Base-by-base conservation (phyloP, 352 stramenopile genomes). In the Phytophthora lateralis region DNA sequence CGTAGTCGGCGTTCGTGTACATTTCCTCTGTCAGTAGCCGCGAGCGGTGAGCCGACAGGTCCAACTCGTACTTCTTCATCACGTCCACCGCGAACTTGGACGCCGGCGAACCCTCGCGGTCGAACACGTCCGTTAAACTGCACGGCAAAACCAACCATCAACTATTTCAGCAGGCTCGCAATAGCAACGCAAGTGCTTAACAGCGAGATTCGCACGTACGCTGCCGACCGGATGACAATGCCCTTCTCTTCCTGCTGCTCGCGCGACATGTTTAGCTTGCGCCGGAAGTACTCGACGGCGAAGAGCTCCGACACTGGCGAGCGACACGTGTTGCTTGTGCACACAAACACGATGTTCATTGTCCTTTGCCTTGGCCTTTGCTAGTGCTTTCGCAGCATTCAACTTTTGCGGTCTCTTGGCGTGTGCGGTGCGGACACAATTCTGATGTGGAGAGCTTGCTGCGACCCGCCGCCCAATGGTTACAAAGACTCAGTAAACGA, bases 291-390 rank as follows among this genome's bases (percentile, higher is more conserved):
- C 50, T 95, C 80, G 49, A 92, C 76, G 6, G 85, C 80, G 39
- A 93, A 90, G 26, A 80, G 60, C 71, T 95, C 83, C 0, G 83
- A 80, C 44, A 91, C 82, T 5, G 85, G 82, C 42, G 85, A 95
- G 34, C 85, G 81, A 58, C 83, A 93, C 51, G 83, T 93, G 69
- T 95, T 95, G 70, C 85, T 92, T 30, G 85, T 91, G 71, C 85
- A 95, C 44, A 93, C 83, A 42, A 95, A 95, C 49, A 95, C 64
- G 27, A 95, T 73, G 66, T 91, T 86, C 82, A 91, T 91, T n/a
- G n/a, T n/a, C n/a, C n/a, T n/a, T n/a, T n/a, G n/a, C n/a, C n/a
- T n/a, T n/a, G n/a, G n/a, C n/a, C n/a, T n/a, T n/a, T n/a, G n/a
- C n/a, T n/a, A n/a, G n/a, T n/a, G n/a, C n/a, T n/a, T n/a, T n/a